phyloP scores from a whole-genome alignment of 495 filamentous ascomycete species.

The Neurospora sp. region DNA sequence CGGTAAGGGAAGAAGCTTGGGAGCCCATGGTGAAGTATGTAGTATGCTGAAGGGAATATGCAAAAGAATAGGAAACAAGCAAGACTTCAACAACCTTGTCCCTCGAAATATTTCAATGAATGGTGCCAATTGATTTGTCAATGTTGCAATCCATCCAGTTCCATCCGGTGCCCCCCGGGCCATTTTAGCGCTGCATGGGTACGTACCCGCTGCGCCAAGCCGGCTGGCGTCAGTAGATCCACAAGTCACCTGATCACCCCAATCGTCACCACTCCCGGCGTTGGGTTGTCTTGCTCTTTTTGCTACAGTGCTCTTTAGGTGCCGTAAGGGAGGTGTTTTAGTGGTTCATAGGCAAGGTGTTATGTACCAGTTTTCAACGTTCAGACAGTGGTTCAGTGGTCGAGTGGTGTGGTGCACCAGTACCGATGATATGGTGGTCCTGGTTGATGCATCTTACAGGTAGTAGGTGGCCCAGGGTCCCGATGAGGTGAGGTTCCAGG shows the following conservation, averaged over 20 bases:
- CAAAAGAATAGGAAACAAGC: not conserved
- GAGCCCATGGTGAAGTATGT: slow-evolving; percentile 21
- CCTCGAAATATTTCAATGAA: not conserved
- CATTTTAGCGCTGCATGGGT: not conserved
- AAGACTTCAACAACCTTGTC: not conserved
- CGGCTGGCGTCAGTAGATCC: slow-evolving; percentile 8
- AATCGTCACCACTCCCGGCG: slow-evolving; percentile 6
- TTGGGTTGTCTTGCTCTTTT: not conserved
- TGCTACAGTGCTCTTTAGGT: not conserved
- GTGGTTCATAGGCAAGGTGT: not conserved
- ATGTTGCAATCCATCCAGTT: not conserved
- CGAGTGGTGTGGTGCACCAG: not conserved
- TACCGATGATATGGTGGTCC: not conserved
- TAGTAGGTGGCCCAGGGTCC: not conserved
- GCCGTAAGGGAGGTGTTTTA: not conserved
- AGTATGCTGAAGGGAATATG: not conserved
- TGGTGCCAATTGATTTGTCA: not conserved
- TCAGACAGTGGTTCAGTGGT: not conserved
- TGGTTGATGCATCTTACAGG: not conserved
- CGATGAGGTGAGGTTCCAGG: not conserved
- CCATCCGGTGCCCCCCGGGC: not conserved
- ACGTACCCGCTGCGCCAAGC: slow-evolving; percentile 11
- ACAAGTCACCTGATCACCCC: slow-evolving; percentile 17
- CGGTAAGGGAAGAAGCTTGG: slow-evolving; percentile 10
- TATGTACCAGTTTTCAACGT: not conserved